These are phyloP conservation scores for Apiotrichum mycotoxinovorans DNA, from an alignment of 1,284 basidiomycete genomes.

Conservation along the genomic window DNA sequence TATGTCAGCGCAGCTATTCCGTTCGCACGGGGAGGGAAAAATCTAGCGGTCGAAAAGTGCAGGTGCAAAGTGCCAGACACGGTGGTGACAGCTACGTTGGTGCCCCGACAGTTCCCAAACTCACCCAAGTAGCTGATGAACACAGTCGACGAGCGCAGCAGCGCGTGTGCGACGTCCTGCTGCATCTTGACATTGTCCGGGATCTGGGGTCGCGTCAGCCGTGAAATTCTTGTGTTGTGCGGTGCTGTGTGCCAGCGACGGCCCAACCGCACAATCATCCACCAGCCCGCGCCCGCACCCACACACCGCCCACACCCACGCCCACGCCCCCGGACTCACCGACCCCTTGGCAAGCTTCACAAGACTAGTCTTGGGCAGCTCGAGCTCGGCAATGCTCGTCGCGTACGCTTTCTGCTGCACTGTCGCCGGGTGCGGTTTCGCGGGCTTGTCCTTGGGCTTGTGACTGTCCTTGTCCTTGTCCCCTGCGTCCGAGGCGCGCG, in stretches of 20 bases:
- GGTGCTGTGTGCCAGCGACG: too few species aligned
- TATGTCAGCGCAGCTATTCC: conserved; percentile 7
- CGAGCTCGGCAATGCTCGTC: conserved; percentile 68
- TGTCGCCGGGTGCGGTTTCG: conserved; percentile 17
- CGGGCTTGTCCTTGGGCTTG: too few species aligned
- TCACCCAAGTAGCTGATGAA: conserved; percentile 85
- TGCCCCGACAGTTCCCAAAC: too few species aligned
- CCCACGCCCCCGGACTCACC: conserved; percentile 49
- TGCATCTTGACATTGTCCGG: conserved; percentile 80
- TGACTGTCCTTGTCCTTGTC: too few species aligned
- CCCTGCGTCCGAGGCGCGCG: background rate
- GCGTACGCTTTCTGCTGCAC: conserved; percentile 35
- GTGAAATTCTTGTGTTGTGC: too few species aligned
- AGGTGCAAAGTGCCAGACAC: too few species aligned
- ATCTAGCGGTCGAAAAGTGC: too few species aligned
- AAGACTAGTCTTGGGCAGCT: conserved; percentile 74
- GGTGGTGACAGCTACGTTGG: too few species aligned
- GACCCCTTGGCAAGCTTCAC: conserved; percentile 73
- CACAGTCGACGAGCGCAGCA: conserved; percentile 79
- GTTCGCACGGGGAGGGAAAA: too few species aligned
- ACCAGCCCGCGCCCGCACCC: background rate
- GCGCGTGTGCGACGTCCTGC: conserved; percentile 75
- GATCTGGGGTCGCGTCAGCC: conserved; percentile 54
- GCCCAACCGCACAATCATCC: too few species aligned
- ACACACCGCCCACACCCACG: background rate